Percentiles rank a stretch among this genome's conserved stretches.
Evolutionary conservation across 371 early-diverging fungal genomes (phyloP).

Genomic region (Synchytrium microbalum): DNA sequence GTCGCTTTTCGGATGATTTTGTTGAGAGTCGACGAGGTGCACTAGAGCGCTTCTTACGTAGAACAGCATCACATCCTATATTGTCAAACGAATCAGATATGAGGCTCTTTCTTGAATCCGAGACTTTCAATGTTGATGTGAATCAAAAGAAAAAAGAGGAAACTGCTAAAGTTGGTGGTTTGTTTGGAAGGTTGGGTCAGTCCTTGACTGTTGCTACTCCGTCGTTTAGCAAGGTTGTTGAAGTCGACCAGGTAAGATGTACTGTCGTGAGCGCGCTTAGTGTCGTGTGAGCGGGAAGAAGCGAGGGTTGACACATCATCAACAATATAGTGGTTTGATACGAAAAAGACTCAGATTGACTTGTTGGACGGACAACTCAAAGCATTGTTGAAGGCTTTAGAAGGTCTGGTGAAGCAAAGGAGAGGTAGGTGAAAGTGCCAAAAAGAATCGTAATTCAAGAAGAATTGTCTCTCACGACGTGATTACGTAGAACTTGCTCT

Average conservation of each 20-base stretch:
- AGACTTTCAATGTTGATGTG: conserved; percentile 61
- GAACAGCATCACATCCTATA: conserved; percentile 75
- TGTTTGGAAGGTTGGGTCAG: conserved; percentile 50
- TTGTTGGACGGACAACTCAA: conserved; percentile 78
- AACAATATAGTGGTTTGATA: no score
- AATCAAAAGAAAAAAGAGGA: conserved; percentile 38
- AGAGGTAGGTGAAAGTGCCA: conserved; percentile 43
- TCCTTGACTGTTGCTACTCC: conserved; percentile 36
- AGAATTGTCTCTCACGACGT: neutral
- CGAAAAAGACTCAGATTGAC: no score
- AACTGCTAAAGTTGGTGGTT: conserved; percentile 36
- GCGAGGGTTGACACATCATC: no score
- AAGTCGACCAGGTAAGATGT: conserved; percentile 44
- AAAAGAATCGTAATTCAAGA: neutral
- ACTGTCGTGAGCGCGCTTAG: no score
- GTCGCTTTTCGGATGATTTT: conserved; percentile 93
- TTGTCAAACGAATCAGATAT: conserved; percentile 77
- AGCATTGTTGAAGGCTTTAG: conserved; percentile 69
- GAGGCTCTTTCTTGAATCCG: conserved; percentile 80
- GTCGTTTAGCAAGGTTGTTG: conserved; percentile 42
- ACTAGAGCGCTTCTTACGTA: conserved; percentile 70
- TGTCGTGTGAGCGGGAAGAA: no score
- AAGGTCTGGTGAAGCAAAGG: conserved; percentile 70
- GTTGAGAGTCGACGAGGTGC: conserved; percentile 79
- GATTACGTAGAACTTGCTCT: conserved; percentile 57